Evolutionary conservation across 345 rosid species (phyloP).

Genomic region (Brassica incana): DNA sequence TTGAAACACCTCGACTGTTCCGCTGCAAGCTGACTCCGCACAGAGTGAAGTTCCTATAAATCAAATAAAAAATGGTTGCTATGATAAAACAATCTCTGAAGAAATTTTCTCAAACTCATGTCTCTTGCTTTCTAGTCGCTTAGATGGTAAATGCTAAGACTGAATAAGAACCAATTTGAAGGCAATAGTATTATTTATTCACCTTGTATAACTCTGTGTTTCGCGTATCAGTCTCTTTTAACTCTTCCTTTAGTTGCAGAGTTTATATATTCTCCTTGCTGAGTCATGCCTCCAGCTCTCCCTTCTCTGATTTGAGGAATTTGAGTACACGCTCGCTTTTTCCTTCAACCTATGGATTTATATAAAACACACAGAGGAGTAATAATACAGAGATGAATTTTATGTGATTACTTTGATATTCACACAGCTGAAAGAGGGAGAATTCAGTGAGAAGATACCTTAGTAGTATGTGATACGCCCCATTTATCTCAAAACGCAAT

Average conservation of each 20-base stretch:
- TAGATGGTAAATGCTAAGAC: background rate
- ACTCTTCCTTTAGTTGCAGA: conserved; percentile 36
- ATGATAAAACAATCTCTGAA: no score
- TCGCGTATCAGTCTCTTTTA: no score
- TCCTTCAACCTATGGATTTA: conserved; percentile 39
- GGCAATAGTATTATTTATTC: background rate
- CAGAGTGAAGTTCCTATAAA: conserved; percentile 78
- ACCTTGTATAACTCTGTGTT: no score
- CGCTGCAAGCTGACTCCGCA: conserved; percentile 78
- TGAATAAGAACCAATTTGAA: background rate
- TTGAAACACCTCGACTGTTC: conserved; percentile 55
- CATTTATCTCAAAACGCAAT: no score
- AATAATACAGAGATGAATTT: no score
- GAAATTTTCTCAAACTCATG: background rate
- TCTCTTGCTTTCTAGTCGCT: background rate
- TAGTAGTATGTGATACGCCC: background rate
- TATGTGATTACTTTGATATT: background rate
- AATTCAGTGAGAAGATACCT: background rate
- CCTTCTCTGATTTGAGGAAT: conserved; percentile 53
- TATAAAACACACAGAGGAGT: no score
- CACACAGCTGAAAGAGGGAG: background rate
- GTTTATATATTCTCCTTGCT: conserved; percentile 66
- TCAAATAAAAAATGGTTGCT: background rate
- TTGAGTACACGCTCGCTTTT: conserved; percentile 47
- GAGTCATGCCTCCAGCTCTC: conserved; percentile 65